Evolutionary conservation across 1,284 basidiomycete genomes (phyloP).

Genomic region (Veloporphyrellus conicus): DNA sequence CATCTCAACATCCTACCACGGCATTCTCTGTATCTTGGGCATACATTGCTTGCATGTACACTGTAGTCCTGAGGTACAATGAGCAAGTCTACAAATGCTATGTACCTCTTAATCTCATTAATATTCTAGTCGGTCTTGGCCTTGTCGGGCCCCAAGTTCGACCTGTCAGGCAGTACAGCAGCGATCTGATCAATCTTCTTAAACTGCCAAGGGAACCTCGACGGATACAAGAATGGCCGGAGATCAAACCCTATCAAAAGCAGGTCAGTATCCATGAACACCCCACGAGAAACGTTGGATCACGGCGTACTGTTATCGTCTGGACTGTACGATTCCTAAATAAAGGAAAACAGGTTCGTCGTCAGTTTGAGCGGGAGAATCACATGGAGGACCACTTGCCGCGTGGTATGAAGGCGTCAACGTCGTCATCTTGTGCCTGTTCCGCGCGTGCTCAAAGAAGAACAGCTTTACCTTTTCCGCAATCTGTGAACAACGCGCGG

Average conservation of each 20-base stretch:
- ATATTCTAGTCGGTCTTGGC: constrained; percentile 44
- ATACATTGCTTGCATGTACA: not conserved
- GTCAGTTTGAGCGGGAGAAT: not conserved
- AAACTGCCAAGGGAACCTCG: constrained; percentile 95
- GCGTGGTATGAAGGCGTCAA: constrained; percentile 96
- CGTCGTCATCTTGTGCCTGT: constrained; percentile 99
- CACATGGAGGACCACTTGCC: constrained; percentile 43
- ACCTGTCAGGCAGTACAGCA: constrained; percentile 43
- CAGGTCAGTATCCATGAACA: constrained; percentile 1
- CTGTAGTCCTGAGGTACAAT: too few relatives aligned
- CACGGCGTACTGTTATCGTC: constrained; percentile 90
- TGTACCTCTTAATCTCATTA: too few relatives aligned
- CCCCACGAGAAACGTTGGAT: not conserved
- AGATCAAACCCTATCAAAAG: constrained; percentile 77
- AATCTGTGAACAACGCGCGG: constrained; percentile 50
- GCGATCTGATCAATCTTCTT: constrained; percentile 87
- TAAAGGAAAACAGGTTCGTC: not conserved
- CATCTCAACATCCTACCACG: not conserved
- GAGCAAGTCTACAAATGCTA: too few relatives aligned
- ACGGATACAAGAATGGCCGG: constrained; percentile 93
- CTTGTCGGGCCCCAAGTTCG: constrained; percentile 30
- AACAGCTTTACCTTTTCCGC: constrained; percentile 97
- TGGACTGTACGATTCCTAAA: constrained; percentile 88
- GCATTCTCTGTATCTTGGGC: not conserved
- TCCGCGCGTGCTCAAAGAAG: constrained; percentile 95